Percentiles rank a stretch among this genome's conserved stretches.
phyloP scores from a whole-genome alignment of 257 asterid genomes.

The Anisodus acutangulus region DNA sequence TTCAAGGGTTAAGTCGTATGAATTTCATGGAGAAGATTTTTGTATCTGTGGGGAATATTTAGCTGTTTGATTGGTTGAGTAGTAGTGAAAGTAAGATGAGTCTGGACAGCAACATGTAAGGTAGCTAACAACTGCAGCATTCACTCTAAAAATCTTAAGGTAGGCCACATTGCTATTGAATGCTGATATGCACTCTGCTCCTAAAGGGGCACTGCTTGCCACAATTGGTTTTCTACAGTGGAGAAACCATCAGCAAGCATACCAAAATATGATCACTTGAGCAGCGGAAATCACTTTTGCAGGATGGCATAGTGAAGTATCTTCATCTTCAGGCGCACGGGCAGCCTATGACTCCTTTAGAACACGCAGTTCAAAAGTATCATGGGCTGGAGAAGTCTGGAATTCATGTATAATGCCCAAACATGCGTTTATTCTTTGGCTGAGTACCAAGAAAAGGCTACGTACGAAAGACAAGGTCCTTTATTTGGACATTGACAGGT shows the following conservation, averaged over 20 bases:
- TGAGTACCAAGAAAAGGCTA: too few relatives aligned
- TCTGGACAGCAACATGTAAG: neutral
- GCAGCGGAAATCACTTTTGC: too few relatives aligned
- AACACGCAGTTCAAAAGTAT: too few relatives aligned
- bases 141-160: neutral
- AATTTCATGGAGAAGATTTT: neutral
- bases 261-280: neutral
- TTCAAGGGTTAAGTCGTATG: neutral
- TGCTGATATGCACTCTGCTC: conserved; percentile 5
- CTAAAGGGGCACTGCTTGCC: conserved; percentile 3
- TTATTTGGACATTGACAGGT: too few relatives aligned
- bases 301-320: too few relatives aligned
- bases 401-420: too few relatives aligned
- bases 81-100: conserved; percentile 1
- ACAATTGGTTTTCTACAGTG: neutral
- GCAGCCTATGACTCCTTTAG: too few relatives aligned
- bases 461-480: too few relatives aligned
- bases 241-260: neutral
- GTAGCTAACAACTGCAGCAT: neutral
- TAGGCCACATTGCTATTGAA: neutral
- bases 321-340: too few relatives aligned
- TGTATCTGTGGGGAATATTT: neutral
- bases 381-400: too few relatives aligned
- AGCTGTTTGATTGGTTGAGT: neutral
- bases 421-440: too few relatives aligned